Conservation (phyloP, 2,329 filamentous ascomycete species). For the Chaetomiaceae sp. region DNA sequence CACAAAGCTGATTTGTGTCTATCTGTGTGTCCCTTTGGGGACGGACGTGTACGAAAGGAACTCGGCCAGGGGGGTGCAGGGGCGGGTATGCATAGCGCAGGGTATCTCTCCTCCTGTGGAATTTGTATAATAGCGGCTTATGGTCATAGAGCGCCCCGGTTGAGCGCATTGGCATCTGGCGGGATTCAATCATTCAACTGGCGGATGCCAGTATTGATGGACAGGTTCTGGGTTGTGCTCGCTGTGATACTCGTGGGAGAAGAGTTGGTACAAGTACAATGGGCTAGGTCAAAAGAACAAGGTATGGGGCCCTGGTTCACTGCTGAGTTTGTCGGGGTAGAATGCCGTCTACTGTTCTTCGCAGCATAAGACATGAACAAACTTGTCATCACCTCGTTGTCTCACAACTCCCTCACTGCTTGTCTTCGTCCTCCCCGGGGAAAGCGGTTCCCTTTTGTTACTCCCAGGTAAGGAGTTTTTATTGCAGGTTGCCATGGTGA, state of each 20-base stretch:
- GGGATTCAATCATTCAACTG: slow-evolving; percentile 13
- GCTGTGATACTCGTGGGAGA: not conserved
- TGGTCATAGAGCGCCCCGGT: slow-evolving; percentile 28
- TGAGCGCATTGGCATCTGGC: slow-evolving; percentile 20
- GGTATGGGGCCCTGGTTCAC: no score
- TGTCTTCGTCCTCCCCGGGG: no score
- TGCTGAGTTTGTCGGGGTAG: no score
- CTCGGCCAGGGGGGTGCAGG: slow-evolving; percentile 9
- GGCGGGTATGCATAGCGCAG: slow-evolving; percentile 37
- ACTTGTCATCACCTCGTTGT: no score
- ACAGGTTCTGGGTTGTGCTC: not conserved
- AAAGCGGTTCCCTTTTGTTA: no score
- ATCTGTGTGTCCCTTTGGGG: slow-evolving; percentile 12
- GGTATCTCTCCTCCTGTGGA: slow-evolving; percentile 50
- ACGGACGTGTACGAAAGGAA: slow-evolving; percentile 21
- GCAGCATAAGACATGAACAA: no score
- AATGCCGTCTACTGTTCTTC: no score
- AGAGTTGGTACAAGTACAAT: no score
- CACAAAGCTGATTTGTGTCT: slow-evolving; percentile 16
- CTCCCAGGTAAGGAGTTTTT: no score
- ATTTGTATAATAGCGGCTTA: slow-evolving; percentile 42
- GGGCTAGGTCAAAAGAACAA: not conserved
- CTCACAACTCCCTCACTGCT: no score
- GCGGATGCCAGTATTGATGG: not conserved
- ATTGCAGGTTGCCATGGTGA: not conserved